These are phyloP conservation scores for Lachnellula suecica DNA, from an alignment of 2,329 filamentous ascomycete genomes.

Conservation along the genomic window DNA sequence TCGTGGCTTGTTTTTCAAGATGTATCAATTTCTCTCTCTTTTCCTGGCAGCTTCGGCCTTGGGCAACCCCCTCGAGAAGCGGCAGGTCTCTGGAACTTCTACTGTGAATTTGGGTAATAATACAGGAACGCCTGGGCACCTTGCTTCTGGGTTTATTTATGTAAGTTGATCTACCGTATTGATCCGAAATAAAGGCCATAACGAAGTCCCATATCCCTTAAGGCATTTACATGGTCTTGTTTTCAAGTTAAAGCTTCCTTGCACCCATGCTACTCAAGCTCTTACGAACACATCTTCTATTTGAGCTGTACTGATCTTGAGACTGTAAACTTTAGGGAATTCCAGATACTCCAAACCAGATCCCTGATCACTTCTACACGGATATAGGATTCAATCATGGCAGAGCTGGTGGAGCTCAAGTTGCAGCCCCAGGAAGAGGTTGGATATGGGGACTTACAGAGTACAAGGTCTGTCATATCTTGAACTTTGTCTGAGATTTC, in stretches of 20 bases:
- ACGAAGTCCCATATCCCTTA: too few relatives aligned
- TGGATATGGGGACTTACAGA: slow-evolving; percentile 39
- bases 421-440: slow-evolving; percentile 33
- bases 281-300: too few relatives aligned
- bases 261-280: too few relatives aligned
- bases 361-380: slow-evolving; percentile 39
- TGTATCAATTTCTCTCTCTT: slow-evolving; percentile 7
- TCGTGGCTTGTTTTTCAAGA: slow-evolving; percentile 1
- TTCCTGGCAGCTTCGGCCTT: slow-evolving; percentile 11
- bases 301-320: too few relatives aligned
- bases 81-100: slow-evolving; percentile 20
- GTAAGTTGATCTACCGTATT: too few relatives aligned
- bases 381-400: slow-evolving; percentile 41
- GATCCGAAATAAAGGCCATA: too few relatives aligned
- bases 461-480: slow-evolving; percentile 23
- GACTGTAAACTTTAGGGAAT: slow-evolving; percentile 47
- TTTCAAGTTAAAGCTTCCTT: too few relatives aligned
- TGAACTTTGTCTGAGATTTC: neutral
- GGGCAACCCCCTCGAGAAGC: slow-evolving; percentile 10
- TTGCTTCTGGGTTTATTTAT: slow-evolving; percentile 41
- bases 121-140: slow-evolving; percentile 34
- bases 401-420: slow-evolving; percentile 42
- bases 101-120: slow-evolving; percentile 33
- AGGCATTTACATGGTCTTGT: too few relatives aligned
- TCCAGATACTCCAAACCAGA: slow-evolving; percentile 37